Percentiles rank a stretch among this genome's conserved stretches.
Conservation (phyloP, 2,329 filamentous ascomycete genomes). For the Trichoderma citrinoviride region DNA sequence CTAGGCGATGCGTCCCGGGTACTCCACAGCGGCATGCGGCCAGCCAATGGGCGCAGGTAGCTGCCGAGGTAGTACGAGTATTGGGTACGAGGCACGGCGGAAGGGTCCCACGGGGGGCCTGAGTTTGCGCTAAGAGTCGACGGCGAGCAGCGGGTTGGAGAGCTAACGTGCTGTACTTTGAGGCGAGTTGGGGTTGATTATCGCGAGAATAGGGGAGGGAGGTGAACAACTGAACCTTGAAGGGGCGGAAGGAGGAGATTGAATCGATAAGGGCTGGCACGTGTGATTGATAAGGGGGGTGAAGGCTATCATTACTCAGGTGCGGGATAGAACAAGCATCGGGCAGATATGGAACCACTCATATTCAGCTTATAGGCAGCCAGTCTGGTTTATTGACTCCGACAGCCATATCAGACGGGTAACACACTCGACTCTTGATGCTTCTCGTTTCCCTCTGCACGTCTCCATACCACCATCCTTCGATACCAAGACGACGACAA, state of each 20-base stretch:
- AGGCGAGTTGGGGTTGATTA: no score
- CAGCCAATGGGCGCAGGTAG: background rate
- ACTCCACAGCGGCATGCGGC: background rate
- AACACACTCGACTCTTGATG: background rate
- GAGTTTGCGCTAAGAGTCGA: background rate
- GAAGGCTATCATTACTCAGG: no score
- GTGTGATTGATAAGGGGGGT: no score
- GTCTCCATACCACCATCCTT: background rate
- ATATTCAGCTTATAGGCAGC: no score
- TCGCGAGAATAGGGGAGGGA: no score
- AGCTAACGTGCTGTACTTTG: background rate
- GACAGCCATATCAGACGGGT: background rate
- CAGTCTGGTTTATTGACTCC: background rate
- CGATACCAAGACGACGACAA: background rate
- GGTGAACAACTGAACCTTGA: no score
- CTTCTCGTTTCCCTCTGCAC: background rate
- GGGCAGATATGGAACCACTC: no score
- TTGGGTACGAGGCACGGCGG: background rate
- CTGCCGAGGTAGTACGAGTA: background rate
- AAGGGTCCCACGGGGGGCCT: background rate
- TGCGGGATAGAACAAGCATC: no score
- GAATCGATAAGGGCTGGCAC: no score
- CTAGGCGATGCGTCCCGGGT: background rate
- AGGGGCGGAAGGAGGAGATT: no score
- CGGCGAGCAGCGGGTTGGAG: background rate